Evolutionary conservation across 345 rosid genomes (phyloP).

Genomic region (Eucalyptus virginea): DNA sequence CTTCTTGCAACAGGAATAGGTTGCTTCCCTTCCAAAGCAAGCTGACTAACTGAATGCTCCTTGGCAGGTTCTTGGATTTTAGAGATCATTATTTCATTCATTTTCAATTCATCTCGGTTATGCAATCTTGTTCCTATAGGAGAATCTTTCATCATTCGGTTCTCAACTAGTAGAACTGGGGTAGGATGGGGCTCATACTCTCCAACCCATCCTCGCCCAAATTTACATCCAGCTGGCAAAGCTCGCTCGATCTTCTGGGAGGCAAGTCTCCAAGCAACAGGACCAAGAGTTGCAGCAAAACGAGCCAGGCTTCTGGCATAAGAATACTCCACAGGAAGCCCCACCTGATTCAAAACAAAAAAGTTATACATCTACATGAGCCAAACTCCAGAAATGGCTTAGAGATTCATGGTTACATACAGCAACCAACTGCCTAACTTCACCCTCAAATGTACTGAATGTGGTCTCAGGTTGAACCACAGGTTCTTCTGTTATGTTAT

Average conservation of each 20-base stretch:
- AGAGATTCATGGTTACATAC: constrained; percentile 28
- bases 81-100: neutral
- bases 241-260: constrained; percentile 64
- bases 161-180: constrained; percentile 53
- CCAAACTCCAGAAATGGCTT: neutral
- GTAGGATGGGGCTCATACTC: constrained; percentile 86
- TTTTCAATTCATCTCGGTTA: neutral
- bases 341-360: constrained; percentile 37
- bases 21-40: neutral
- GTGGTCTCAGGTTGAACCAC: constrained; percentile 39
- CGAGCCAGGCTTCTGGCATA: constrained; percentile 84
- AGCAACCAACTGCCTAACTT: constrained; percentile 68
- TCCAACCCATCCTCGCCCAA: constrained; percentile 87
- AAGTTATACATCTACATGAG: neutral
- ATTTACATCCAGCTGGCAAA: constrained; percentile 60
- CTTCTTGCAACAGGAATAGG: neutral
- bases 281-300: constrained; percentile 78
- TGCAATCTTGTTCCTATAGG: constrained; percentile 8
- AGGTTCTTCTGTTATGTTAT: constrained; percentile 31
- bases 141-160: constrained; percentile 23
- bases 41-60: neutral
- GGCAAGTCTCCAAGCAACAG: constrained; percentile 77
- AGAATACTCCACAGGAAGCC: constrained; percentile 72
- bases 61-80: neutral
- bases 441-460: constrained; percentile 74